These are phyloP conservation scores for Megacollybia marginata DNA, from an alignment of 768 basidiomycete genomes.

Conservation along the genomic window DNA sequence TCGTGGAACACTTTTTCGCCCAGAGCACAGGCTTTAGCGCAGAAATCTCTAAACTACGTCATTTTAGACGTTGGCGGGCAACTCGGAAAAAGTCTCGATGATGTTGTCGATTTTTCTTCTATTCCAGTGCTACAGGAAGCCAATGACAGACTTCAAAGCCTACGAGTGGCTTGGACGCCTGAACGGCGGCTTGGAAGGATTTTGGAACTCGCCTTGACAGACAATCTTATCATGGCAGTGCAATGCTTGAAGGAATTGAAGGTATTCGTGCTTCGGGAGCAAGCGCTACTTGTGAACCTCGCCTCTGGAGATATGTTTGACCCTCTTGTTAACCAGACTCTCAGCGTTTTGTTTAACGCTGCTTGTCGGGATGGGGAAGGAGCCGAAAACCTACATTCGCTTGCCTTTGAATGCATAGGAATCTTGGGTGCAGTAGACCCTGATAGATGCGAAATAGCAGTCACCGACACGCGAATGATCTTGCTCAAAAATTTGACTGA, in stretches of 20 bases:
- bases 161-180: slow-evolving; percentile 45
- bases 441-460: slow-evolving; percentile 72
- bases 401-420: slow-evolving; percentile 88
- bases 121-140: slow-evolving; percentile 58
- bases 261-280: slow-evolving; percentile 44
- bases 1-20: slow-evolving; percentile 64
- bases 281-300: slow-evolving; percentile 48
- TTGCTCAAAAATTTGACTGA: slow-evolving; percentile 78
- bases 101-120: slow-evolving; percentile 70
- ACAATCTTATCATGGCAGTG: slow-evolving; percentile 71
- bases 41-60: slow-evolving; percentile 58
- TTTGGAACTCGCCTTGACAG: slow-evolving; percentile 65
- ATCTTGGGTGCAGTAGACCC: slow-evolving; percentile 92
- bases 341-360: slow-evolving; percentile 58
- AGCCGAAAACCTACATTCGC: slow-evolving; percentile 52
- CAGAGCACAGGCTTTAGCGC: slow-evolving; percentile 44
- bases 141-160: slow-evolving; percentile 30
- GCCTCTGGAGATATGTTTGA: slow-evolving; percentile 87
- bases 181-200: slow-evolving; percentile 54
- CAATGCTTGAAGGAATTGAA: slow-evolving; percentile 76
- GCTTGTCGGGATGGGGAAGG: slow-evolving; percentile 77
- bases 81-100: slow-evolving; percentile 53
- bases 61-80: slow-evolving; percentile 54
- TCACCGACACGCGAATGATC: slow-evolving; percentile 56
- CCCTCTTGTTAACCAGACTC: slow-evolving; percentile 58